phyloP scores from a whole-genome alignment of 768 basidiomycete species.

The Lactarius akahatsu region DNA sequence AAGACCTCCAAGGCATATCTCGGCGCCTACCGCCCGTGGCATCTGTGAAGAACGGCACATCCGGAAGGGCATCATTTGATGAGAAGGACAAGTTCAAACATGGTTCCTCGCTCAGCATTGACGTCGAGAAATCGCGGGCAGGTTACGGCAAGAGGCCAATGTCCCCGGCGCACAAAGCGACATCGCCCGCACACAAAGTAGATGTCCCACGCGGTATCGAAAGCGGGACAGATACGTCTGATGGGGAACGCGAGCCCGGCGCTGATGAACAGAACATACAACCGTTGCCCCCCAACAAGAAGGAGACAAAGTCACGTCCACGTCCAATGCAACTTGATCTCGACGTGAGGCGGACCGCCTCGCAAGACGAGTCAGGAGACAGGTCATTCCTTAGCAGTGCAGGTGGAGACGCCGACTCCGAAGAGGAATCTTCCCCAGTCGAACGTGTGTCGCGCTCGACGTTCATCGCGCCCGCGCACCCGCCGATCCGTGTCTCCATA shows the following conservation, averaged over 20 bases:
- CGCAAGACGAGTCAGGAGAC: constrained; percentile 15
- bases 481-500: constrained; percentile 90
- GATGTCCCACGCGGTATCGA: constrained; percentile 75
- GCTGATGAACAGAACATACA: constrained; percentile 27
- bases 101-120: constrained; percentile 33
- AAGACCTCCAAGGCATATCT: constrained; percentile 1
- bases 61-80: constrained; percentile 32
- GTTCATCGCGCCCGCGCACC: constrained; percentile 83
- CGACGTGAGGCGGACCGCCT: constrained; percentile 28
- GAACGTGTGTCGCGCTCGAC: constrained; percentile 69
- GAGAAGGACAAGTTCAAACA: constrained; percentile 31
- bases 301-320: constrained; percentile 10
- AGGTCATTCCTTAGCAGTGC: constrained; percentile 34
- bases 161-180: constrained; percentile 40
- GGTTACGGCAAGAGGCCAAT: constrained; percentile 26
- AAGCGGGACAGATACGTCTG: constrained; percentile 67
- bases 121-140: constrained; percentile 33
- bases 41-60: constrained; percentile 23
- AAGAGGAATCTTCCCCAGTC: constrained; percentile 58
- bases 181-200: constrained; percentile 59
- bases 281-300: constrained; percentile 14
- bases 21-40: background rate
- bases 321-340: constrained; percentile 38
- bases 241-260: constrained; percentile 51
- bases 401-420: constrained; percentile 33